phyloP scores from a whole-genome alignment of 441 rosid species.

The Erodium texanum region DNA sequence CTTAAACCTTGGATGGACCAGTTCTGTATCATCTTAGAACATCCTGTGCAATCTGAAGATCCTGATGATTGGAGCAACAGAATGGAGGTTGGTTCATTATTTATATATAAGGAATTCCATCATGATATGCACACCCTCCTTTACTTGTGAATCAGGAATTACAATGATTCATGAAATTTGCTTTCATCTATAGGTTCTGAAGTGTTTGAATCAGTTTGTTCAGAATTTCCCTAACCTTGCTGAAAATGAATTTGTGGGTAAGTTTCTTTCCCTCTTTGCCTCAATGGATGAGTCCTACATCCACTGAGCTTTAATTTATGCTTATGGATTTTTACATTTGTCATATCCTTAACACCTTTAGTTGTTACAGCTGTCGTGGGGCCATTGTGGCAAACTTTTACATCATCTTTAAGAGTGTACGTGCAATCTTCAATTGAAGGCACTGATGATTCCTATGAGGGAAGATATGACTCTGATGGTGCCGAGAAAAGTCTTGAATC shows the following conservation, averaged over 20 bases:
- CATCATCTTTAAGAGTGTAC: constrained; percentile 65
- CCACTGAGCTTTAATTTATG: background rate
- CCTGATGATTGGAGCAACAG: constrained; percentile 92
- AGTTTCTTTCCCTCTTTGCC: constrained; percentile 19
- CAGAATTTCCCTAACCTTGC: constrained; percentile 65
- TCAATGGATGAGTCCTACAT: constrained; percentile 2
- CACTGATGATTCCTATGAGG: constrained; percentile 65
- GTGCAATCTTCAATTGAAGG: constrained; percentile 68
- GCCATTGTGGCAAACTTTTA: constrained; percentile 88
- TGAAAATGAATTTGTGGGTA: constrained; percentile 68
- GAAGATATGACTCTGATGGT: constrained; percentile 92
- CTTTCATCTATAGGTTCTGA: constrained; percentile 50
- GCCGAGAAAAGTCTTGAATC: constrained; percentile 90
- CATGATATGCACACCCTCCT: background rate
- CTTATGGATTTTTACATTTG: constrained; percentile 12
- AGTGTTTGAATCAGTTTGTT: constrained; percentile 86
- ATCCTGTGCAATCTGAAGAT: constrained; percentile 74
- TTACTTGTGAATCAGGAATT: background rate
- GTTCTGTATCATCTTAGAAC: constrained; percentile 55
- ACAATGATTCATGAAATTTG: constrained; percentile 8
- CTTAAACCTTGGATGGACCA: constrained; percentile 69
- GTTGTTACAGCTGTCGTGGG: constrained; percentile 57
- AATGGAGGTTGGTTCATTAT: constrained; percentile 62
- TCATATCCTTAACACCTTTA: constrained; percentile 15
- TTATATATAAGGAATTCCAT: constrained; percentile 13